These are phyloP conservation scores for Dactylellina cionopaga DNA, from an alignment of 2,329 filamentous ascomycete species.

Conservation along the genomic window DNA sequence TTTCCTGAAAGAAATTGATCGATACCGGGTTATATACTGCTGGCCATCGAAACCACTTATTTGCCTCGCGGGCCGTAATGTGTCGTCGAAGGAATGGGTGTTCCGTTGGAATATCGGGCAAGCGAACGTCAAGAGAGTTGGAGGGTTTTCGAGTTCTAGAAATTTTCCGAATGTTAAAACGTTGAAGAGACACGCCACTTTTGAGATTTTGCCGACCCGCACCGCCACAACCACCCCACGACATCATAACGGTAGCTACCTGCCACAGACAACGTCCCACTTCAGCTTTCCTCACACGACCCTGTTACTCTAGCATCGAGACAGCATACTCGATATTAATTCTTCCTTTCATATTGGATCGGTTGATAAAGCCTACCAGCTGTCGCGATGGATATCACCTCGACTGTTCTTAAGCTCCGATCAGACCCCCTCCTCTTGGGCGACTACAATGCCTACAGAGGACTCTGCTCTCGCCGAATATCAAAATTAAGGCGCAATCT, in stretches of 20 bases:
- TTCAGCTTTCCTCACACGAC: not conserved
- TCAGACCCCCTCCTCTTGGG: slow-evolving; percentile 86
- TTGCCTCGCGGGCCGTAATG: not conserved
- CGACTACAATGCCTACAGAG: slow-evolving; percentile 86
- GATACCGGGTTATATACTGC: not conserved
- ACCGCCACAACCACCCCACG: slow-evolving; percentile 48
- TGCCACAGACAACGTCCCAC: slow-evolving; percentile 14
- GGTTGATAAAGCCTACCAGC: not conserved
- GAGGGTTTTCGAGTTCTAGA: not conserved
- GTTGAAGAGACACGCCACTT: slow-evolving; percentile 46
- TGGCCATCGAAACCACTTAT: not conserved
- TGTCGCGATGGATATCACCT: slow-evolving; percentile 83
- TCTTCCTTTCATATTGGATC: too few species aligned
- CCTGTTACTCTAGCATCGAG: not conserved
- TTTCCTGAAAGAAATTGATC: not conserved
- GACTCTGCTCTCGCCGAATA: slow-evolving; percentile 80
- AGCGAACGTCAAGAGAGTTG: not conserved
- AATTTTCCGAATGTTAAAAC: slow-evolving; percentile 33
- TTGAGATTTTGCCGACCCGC: slow-evolving; percentile 31
- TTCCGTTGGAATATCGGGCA: not conserved
- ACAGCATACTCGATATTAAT: not conserved
- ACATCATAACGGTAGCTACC: slow-evolving; percentile 13
- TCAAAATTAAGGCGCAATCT: slow-evolving; percentile 86
- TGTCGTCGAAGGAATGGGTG: not conserved
- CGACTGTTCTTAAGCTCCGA: slow-evolving; percentile 79